Conservation (phyloP, 2,329 filamentous ascomycete species). For the Apiospora malaysiana region DNA sequence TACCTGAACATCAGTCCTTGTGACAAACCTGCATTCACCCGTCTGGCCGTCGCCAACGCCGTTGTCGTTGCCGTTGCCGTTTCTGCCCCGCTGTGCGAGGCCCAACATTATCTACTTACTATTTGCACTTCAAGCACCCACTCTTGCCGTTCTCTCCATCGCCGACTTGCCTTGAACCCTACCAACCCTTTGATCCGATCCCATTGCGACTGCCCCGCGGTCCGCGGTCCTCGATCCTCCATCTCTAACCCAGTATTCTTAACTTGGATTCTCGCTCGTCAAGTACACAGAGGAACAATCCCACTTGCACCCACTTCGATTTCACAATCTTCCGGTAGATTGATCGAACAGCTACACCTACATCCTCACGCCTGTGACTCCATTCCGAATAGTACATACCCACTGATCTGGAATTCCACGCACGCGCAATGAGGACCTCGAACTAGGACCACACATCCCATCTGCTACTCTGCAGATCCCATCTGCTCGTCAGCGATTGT, state of each 20-base stretch:
- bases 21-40: constrained; percentile 13
- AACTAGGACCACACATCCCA: constrained; percentile 2
- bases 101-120: constrained; percentile 15
- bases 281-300: background rate
- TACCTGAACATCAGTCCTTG: constrained; percentile 9
- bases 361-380: background rate
- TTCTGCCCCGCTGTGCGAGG: constrained; percentile 10
- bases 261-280: background rate
- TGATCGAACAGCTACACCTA: background rate
- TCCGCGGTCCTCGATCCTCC: background rate
- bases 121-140: background rate
- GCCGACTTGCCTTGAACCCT: background rate
- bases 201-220: background rate
- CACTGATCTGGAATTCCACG: background rate
- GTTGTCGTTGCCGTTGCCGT: background rate
- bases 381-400: background rate
- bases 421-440: constrained; percentile 13
- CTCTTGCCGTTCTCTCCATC: background rate
- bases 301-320: background rate
- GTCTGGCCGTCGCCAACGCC: constrained; percentile 12
- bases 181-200: background rate
- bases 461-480: background rate
- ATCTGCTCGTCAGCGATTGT: constrained; percentile 2
- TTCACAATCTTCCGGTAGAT: background rate
- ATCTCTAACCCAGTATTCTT: constrained; percentile 5